Percentiles rank a stretch among this genome's conserved stretches.
These are phyloP conservation scores for Hippophae gyantsensis DNA, from an alignment of 306 rosid genomes.

Conservation along the genomic window DNA sequence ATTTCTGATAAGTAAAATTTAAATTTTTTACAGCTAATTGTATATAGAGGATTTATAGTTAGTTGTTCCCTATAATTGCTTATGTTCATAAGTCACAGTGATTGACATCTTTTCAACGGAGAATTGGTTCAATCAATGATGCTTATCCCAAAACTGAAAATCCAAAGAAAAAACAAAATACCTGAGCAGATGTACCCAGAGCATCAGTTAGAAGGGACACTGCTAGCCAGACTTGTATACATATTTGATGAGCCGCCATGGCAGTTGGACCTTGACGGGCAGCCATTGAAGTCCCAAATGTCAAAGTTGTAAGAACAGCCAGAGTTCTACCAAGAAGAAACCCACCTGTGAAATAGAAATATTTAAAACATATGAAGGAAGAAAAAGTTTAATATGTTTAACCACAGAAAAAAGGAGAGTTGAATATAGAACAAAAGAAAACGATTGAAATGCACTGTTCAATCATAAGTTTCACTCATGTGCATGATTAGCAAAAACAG, in stretches of 20 bases:
- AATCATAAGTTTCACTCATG: not conserved
- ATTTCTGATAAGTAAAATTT: not conserved
- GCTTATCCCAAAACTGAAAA: conserved; percentile 4
- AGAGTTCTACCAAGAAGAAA: conserved; percentile 90
- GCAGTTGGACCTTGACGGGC: conserved; percentile 94
- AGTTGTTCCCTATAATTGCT: too few relatives aligned
- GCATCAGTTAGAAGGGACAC: conserved; percentile 95
- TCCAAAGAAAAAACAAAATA: conserved; percentile 17
- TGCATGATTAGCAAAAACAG: not conserved
- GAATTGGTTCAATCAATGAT: not conserved
- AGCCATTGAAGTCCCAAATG: conserved; percentile 93
- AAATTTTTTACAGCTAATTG: not conserved
- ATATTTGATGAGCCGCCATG: conserved; percentile 99
- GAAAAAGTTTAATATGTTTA: too few relatives aligned
- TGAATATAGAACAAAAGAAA: conserved; percentile 1
- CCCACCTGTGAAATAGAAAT: conserved; percentile 55
- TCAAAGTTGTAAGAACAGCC: conserved; percentile 72
- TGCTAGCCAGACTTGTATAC: conserved; percentile 95
- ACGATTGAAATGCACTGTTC: not conserved
- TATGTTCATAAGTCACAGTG: too few relatives aligned
- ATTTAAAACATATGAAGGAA: conserved; percentile 2
- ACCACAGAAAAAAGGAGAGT: not conserved
- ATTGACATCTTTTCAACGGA: not conserved
- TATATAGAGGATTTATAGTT: too few relatives aligned
- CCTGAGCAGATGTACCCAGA: conserved; percentile 81